Base-by-base conservation (phyloP, 371 early-diverging fungal genomes). In the Encephalitozoon hellem region DNA sequence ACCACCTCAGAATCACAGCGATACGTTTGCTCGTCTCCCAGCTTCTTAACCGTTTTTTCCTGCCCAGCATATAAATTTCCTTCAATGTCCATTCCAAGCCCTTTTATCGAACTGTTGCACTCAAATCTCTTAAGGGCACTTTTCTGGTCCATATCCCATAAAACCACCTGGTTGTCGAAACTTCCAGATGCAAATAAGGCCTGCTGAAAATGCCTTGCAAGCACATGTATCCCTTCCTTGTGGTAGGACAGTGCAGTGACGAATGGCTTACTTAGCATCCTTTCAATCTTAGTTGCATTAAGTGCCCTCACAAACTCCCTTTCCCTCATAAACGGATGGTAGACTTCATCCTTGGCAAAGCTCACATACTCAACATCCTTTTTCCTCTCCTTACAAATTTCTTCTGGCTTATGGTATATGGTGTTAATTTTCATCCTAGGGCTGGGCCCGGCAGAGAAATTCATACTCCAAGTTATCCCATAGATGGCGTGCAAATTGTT, bases 231-330 rank as follows among this genome's bases (percentile, higher is more conserved):
- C 69, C 97, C 97, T 74, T 97, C 97, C 54, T 90, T 88, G 76
- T 97, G 96, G 0, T 94, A 94, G 45, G 86, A 84, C 18, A 97
- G 83, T 1, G 93, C 89, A 1, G 87, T 91, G 12, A 97, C 83
- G 83, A 99, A 97, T 9, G 99, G 99, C 83, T 97, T 96, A 69
- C 97, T 92, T 83, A 97, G 92, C 88, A 99, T 84, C 32, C 95
- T 87, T 70, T 96, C 96, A 34, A 97, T 83, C 83, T 99, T 99
- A 42, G 89, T 89, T 4, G 94, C 89, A 79, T 94, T 95, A 21
- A 99, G 86, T 21, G 99, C 97, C 26, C 97, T 87, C 23, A 91
- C 90, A 87, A 95, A 95, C 86, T 99, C 99, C 83, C 95, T 88
- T 30, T 94, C 94, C 79, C 90, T 88, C 84, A 94, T 92, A 66